Conservation (phyloP, 2,329 filamentous ascomycete species). For the Gnomoniopsis sp. region DNA sequence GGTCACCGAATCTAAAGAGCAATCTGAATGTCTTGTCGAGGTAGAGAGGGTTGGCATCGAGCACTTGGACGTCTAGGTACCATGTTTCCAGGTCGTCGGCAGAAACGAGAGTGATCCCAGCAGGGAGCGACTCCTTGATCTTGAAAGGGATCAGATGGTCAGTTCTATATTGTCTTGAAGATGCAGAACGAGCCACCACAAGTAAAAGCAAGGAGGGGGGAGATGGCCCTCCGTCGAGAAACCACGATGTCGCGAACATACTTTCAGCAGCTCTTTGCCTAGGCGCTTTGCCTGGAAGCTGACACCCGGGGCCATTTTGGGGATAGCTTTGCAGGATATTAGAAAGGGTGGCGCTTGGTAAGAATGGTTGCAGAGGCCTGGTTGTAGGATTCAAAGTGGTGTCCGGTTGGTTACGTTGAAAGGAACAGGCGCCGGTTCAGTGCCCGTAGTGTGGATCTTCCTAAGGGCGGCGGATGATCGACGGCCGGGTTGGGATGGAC, state of each 20-base stretch:
- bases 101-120: conserved; percentile 73
- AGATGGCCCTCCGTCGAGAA: neutral
- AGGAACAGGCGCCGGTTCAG: too few species aligned
- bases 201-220: neutral
- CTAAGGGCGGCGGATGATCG: too few species aligned
- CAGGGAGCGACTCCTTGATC: conserved; percentile 57
- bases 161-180: neutral
- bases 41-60: conserved; percentile 90
- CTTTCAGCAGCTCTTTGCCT: conserved; percentile 58
- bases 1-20: conserved; percentile 78
- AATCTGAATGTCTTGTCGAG: conserved; percentile 74
- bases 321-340: neutral
- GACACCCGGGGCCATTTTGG: conserved; percentile 32
- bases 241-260: conserved; percentile 24
- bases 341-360: neutral
- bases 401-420: neutral
- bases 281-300: conserved; percentile 54
- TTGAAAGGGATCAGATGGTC: conserved; percentile 25
- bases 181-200: neutral
- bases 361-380: neutral
- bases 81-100: conserved; percentile 85
- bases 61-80: conserved; percentile 86
- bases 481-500: too few species aligned
- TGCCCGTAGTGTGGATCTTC: too few species aligned
- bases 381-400: neutral